Evolutionary conservation across 176 grass and related monocot genomes (phyloP).

Genomic region (Aegilops tauschii): DNA sequence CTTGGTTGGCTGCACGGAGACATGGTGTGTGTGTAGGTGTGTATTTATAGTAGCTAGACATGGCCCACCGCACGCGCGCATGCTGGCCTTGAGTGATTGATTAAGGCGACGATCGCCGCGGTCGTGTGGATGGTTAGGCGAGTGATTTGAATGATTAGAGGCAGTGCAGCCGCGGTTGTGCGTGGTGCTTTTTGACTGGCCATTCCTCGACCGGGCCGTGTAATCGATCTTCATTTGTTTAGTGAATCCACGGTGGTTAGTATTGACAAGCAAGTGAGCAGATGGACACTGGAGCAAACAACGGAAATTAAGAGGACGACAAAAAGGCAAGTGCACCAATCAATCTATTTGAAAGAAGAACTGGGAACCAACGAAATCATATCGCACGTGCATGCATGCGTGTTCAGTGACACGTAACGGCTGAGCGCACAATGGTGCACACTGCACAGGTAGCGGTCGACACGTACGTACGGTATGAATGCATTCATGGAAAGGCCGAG

Average conservation of each 20-base stretch:
- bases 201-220: constrained; percentile 20
- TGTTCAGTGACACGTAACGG: neutral
- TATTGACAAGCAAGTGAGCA: constrained; percentile 6
- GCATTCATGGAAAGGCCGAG: neutral
- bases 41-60: constrained; percentile 19
- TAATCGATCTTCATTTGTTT: constrained; percentile 16
- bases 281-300: neutral
- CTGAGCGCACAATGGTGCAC: no score
- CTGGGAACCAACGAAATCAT: neutral
- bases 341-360: neutral
- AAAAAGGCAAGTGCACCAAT: neutral
- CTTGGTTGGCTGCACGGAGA: constrained; percentile 20
- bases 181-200: constrained; percentile 34
- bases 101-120: neutral
- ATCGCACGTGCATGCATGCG: neutral
- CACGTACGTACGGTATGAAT: no score
- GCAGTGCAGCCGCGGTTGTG: neutral
- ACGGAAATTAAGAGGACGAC: neutral
- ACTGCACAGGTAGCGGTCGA: no score
- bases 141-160: constrained; percentile 37
- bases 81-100: neutral
- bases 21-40: neutral
- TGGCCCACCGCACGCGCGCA: neutral
- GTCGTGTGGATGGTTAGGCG: constrained; percentile 30
- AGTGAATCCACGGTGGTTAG: neutral